These are phyloP conservation scores for Tuber magnatum DNA, from an alignment of 495 filamentous ascomycete species.

Conservation along the genomic window DNA sequence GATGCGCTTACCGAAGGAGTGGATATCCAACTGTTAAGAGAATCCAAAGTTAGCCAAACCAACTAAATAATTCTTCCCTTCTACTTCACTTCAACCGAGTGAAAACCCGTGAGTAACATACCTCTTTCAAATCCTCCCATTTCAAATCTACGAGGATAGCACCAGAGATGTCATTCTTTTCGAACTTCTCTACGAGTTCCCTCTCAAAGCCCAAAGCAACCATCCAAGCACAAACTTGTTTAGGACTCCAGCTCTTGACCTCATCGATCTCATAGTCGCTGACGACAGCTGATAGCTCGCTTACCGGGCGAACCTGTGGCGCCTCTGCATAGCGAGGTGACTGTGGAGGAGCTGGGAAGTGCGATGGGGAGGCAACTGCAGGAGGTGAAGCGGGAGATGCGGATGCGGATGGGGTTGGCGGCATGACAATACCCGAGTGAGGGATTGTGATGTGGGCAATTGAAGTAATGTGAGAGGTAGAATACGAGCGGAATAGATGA, in stretches of 20 bases:
- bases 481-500: constrained; percentile 71
- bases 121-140: constrained; percentile 83
- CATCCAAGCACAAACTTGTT: constrained; percentile 78
- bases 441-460: constrained; percentile 37
- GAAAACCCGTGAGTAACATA: constrained; percentile 13
- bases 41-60: constrained; percentile 15
- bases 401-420: constrained; percentile 41
- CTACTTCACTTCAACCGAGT: background rate
- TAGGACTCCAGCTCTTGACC: constrained; percentile 59
- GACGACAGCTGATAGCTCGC: constrained; percentile 43
- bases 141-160: constrained; percentile 76
- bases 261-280: constrained; percentile 53
- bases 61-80: background rate
- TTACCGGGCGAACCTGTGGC: constrained; percentile 40
- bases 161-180: constrained; percentile 84
- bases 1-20: constrained; percentile 87
- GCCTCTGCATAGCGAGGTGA: constrained; percentile 31
- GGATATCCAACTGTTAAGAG: constrained; percentile 57
- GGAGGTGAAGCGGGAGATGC: constrained; percentile 38
- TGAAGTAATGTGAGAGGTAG: constrained; percentile 31
- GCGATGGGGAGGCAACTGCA: constrained; percentile 39
- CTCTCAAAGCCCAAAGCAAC: constrained; percentile 61
- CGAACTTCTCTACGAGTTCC: constrained; percentile 69
- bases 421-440: constrained; percentile 23
- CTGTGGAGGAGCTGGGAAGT: constrained; percentile 23